Base-by-base conservation (phyloP, 2,329 filamentous ascomycete species). In the Orbilia brochopaga region DNA sequence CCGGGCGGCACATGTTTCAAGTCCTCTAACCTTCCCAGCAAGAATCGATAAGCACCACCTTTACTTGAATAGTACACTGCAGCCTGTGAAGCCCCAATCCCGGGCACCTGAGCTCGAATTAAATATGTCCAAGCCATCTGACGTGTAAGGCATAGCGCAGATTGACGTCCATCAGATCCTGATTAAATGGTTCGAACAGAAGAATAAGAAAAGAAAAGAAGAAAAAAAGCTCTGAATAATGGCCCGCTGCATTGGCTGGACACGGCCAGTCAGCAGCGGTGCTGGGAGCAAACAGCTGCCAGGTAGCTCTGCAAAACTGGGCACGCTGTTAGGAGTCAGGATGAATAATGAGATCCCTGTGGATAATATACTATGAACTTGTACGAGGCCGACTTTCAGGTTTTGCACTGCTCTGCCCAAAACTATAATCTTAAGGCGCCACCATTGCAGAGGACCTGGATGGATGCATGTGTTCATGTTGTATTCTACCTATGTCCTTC, bases 11-110 rank as follows among this genome's bases (percentile, higher is more conserved):
- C 54, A 65, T 50, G 67, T 65, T 65, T 65, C 66, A 64, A 64
- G 66, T 64, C 60, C 23, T 17, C 40, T 21, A 72, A 42, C 44
- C 23, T 72, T 59, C 42, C 60, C 55, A 40, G 48, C 30, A 65
- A 57, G 67, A 64, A 72, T 56, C 54, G 67, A 72, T 72, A 72
- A 65, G 67, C 67, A 63, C 55, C 59, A 59, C 54, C 59, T 60
- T 70, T 70, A 55, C 66, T 56, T 55, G 40, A 64, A 65, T 65
- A 60, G 67, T 64, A 56, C 40, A 30, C 48, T 65, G 54, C 67
- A 65, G 67, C 27, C 67, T 63, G 58, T 30, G 52, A 42, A 51
- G 17, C 42, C 60, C 51, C 23, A n/a, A 53, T 52, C 67, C 67
- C 59, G 32, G 61, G 44, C 52, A 10, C 21, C 51, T 60, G 67